Base-by-base conservation (phyloP, 305 asterid genomes). In the Fraxinus floribunda region DNA sequence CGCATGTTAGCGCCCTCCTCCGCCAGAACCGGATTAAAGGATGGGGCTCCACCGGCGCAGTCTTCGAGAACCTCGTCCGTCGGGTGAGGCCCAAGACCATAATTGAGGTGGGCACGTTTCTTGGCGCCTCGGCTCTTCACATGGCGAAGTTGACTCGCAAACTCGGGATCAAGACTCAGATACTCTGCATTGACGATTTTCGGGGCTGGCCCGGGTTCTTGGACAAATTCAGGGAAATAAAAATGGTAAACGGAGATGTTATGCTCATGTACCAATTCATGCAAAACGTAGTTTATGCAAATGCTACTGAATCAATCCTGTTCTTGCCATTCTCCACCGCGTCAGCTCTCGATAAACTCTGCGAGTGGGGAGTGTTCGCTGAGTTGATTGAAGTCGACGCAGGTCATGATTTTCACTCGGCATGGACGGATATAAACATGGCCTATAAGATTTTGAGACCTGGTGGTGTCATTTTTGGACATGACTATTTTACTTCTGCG, bases 171-270 rank as follows among this genome's bases (percentile, higher is more conserved):
- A 72, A 83, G 1, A 83, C 89, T 0, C 88, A 83, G 36, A 88
- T 91, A 3, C 8, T 91, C 5, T 91, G 94, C 81, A 85, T 91
- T 62, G 94, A 91, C 81, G 94, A 91, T 66, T 91, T 90, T 76
- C 88, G 94, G 1, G 94, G 94, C 1, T 91, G 94, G 94, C 93
- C 94, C 0, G 91, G 93, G 7, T 90, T 88, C 75, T 30, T 73
- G 15, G 70, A 79, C 22, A 34, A 41, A 3, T 85, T 84, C 7
- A 87, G 84, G 24, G 89, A 88, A 32, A 83, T 90, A 60, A 84
- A 78, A 73, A 84, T 80, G 87, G 85, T 90, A 11, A 90, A 90
- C 78, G 93, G 93, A 2, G 88, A 90, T 18, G 87, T 84, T 1
- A 13, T 86, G 80, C 66, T 90, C 22, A 24, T 90, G 35, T 86